Evolutionary conservation across 2,329 filamentous ascomycete genomes (phyloP), one percentile per base, ranked within the genome.

Genomic region (Fusarium citri): DNA sequence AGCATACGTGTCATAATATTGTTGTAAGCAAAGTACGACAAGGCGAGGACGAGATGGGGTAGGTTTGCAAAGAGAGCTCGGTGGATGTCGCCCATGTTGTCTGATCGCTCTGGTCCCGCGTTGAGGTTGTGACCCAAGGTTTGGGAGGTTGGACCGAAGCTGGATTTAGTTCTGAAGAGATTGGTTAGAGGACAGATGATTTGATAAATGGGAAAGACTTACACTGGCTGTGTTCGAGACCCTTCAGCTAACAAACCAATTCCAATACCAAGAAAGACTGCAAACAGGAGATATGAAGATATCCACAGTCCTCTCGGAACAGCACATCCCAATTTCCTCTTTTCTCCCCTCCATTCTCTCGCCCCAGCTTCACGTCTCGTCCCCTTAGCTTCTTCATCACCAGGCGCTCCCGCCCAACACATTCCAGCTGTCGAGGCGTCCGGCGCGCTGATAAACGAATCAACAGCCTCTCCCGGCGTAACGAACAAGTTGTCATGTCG

Each of bases 71-170:
- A 37, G 0, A 37, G 34, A n/a, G 34, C 34, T 37, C 34, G 3
- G 3, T n/a, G 34, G 6, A 37, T 37, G 18, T 37, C 34, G 3
- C 34, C 34, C 34, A 37, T 37, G 10, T 37, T n/a, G 6, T 37
- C 34, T 37, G 34, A 37, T n/a, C 34, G 34, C 18, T 37, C 34
- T 12, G 34, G 34, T 0, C 34, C 34, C 0, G 34, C 34, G 18
- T 37, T 37, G 18, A 37, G 34, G 5, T 37, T 37, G 2, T 37
- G 34, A 0, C 34, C 34, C 0, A 37, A 0, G 0, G 34, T 37
- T 12, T 37, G 34, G 3, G 34, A 37, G 0, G 34, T 37, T 7
- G 34, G 34, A 0, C 34, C 34, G 0, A 37, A 37, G 34, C 10
- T 37, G 1, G 34, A 37, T 12, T 37, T 37, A 0, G 34, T 37